These are phyloP conservation scores for Angophora floribunda DNA, from an alignment of 345 rosid genomes.

Conservation along the genomic window DNA sequence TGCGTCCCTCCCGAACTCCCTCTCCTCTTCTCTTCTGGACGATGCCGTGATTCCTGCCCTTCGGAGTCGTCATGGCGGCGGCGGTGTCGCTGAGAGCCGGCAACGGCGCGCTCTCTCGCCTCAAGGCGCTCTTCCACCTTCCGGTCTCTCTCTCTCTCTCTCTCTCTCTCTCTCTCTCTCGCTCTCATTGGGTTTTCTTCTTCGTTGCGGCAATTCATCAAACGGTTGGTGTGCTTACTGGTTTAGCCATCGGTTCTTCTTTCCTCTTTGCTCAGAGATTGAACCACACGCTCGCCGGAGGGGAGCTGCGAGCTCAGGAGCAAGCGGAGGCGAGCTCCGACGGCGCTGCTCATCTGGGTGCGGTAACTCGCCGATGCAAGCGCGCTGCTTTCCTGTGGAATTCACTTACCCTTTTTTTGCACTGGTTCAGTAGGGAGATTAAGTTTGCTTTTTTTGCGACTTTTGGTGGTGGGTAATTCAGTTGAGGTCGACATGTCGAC, in stretches of 20 bases:
- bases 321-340: not conserved
- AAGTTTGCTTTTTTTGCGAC: not conserved
- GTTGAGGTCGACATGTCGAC: conserved; percentile 36
- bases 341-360: not conserved
- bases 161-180: not conserved
- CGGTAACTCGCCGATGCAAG: not conserved
- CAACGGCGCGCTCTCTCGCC: conserved; percentile 14
- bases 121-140: conserved; percentile 22
- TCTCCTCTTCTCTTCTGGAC: not conserved
- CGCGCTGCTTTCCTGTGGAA: not conserved
- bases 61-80: conserved; percentile 21
- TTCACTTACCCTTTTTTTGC: not conserved
- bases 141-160: conserved; percentile 21
- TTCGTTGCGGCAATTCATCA: conserved; percentile 1
- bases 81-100: conserved; percentile 11
- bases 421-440: not conserved
- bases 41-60: not conserved
- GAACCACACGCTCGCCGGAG: conserved; percentile 8
- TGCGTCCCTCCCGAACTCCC: not conserved
- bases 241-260: not conserved
- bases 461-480: not conserved
- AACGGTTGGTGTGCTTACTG: not conserved
- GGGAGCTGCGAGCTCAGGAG: not conserved
- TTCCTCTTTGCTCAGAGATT: conserved; percentile 15
- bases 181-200: not conserved